Conservation (phyloP, 139 green algal species). For the Auxenochlorella pyrenoidosa region DNA sequence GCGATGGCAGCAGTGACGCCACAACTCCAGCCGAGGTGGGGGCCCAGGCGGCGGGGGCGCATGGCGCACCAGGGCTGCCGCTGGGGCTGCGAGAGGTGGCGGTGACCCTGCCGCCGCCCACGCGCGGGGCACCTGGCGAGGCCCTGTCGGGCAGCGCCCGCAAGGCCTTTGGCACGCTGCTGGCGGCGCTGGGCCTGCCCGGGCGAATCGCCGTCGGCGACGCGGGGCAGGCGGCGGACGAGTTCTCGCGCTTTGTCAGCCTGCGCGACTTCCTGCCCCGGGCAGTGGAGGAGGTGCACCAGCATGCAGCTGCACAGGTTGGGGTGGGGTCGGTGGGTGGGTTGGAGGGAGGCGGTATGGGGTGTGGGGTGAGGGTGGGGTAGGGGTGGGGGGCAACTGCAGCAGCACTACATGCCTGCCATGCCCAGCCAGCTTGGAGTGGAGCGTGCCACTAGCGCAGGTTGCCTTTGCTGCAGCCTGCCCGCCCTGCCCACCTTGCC, state of each 20-base stretch:
- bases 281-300: slow-evolving; percentile 54
- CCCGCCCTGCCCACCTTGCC: no score
- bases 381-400: no score
- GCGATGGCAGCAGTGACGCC: background rate
- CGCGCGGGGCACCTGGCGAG: slow-evolving; percentile 17
- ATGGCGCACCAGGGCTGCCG: background rate
- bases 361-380: no score
- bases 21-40: background rate
- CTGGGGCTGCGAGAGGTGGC: slow-evolving; percentile 29
- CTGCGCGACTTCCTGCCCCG: slow-evolving; percentile 56
- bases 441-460: no score
- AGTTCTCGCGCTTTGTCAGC: slow-evolving; percentile 11
- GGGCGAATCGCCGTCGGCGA: background rate
- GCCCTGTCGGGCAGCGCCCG: slow-evolving; percentile 25
- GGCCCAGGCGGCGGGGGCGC: background rate
- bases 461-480: no score
- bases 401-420: no score
- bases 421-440: no score
- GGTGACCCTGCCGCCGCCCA: slow-evolving; percentile 44
- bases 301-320: slow-evolving; percentile 35
- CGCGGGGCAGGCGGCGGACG: background rate
- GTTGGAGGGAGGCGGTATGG: no score
- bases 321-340: background rate
- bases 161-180: slow-evolving; percentile 52
- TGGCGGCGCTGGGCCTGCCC: slow-evolving; percentile 54